Evolutionary conservation across 345 rosid genomes (phyloP).

Genomic region (Nephelium lappaceum): DNA sequence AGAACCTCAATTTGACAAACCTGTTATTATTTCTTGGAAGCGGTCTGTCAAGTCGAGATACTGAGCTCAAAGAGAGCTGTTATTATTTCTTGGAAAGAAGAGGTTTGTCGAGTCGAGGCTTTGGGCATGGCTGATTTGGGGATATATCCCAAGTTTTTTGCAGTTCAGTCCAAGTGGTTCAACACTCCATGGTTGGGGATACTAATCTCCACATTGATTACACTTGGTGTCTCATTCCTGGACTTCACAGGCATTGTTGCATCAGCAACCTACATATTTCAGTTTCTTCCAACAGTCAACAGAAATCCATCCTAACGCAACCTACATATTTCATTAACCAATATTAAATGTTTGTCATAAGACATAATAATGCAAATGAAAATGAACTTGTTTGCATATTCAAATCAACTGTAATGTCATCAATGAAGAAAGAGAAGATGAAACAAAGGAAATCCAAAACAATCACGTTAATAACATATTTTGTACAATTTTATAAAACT

Average conservation of each 20-base stretch:
- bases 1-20: slow-evolving; percentile 59
- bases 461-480: neutral
- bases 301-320: too few relatives aligned
- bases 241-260: slow-evolving; percentile 43
- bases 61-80: too few relatives aligned
- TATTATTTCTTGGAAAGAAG: too few relatives aligned
- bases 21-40: too few relatives aligned
- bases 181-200: slow-evolving; percentile 61
- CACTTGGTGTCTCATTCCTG: slow-evolving; percentile 49
- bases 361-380: neutral
- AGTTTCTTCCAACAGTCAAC: too few relatives aligned
- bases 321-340: too few relatives aligned
- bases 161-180: slow-evolving; percentile 41
- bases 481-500: too few relatives aligned
- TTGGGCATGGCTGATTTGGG: slow-evolving; percentile 69
- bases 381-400: neutral
- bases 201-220: slow-evolving; percentile 39
- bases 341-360: too few relatives aligned
- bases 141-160: slow-evolving; percentile 41
- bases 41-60: too few relatives aligned
- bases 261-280: too few relatives aligned
- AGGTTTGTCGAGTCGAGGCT: too few relatives aligned
- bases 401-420: neutral
- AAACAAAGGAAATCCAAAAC: neutral
- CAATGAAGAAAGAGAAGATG: neutral